Evolutionary conservation across 176 grass and related monocot genomes (phyloP).

Genomic region (Zoysia japonica): DNA sequence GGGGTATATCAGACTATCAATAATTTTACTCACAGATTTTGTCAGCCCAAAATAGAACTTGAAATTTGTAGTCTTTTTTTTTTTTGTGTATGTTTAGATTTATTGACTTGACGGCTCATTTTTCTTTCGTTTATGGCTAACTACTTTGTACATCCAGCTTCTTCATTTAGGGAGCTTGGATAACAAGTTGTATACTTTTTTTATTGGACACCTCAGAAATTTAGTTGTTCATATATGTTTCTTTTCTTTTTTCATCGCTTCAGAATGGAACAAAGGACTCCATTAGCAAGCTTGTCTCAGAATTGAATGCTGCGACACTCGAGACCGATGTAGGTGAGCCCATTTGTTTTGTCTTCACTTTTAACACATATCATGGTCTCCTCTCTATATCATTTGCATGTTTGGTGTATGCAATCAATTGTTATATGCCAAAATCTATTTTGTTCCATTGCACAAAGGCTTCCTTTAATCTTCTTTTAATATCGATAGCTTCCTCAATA

Average conservation of each 20-base stretch:
- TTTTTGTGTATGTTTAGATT: too few relatives aligned
- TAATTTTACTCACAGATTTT: not conserved
- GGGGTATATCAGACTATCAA: not conserved
- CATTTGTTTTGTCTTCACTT: slow-evolving; percentile 8
- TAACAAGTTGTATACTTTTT: not conserved
- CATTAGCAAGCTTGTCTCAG: slow-evolving; percentile 89
- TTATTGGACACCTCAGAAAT: slow-evolving; percentile 6
- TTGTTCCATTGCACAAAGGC: not conserved
- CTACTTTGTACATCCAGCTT: not conserved
- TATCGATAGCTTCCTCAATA: not conserved
- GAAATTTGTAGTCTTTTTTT: not conserved
- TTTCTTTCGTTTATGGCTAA: too few relatives aligned
- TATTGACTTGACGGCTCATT: too few relatives aligned
- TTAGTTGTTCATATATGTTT: slow-evolving; percentile 16
- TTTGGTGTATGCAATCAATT: not conserved
- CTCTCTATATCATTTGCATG: not conserved
- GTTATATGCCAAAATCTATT: not conserved
- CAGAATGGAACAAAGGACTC: slow-evolving; percentile 95
- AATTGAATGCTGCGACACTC: slow-evolving; percentile 82
- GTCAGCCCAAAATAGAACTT: not conserved
- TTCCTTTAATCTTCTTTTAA: not conserved
- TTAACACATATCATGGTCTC: not conserved
- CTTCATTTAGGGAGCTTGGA: slow-evolving; percentile 5
- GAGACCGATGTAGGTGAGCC: slow-evolving; percentile 95
- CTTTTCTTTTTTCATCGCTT: slow-evolving; percentile 26